Percentiles rank a stretch among this genome's conserved stretches.
phyloP scores from a whole-genome alignment of 225 moss, liverwort and hornwort species.

The Lunularia cruciata region DNA sequence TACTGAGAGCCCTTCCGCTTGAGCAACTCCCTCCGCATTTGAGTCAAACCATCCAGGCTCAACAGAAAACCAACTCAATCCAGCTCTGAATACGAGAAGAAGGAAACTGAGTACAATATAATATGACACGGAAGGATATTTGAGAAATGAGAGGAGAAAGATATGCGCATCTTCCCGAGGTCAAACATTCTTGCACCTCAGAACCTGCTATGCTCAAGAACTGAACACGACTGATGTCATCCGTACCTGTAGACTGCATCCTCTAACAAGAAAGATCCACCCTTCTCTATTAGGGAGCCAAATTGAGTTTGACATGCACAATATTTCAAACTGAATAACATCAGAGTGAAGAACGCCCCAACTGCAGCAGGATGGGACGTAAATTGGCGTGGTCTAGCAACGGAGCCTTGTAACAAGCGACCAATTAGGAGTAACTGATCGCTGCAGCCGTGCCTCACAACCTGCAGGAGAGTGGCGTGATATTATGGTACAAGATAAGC shows the following conservation, averaged over 20 bases:
- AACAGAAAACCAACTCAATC: constrained; percentile 74
- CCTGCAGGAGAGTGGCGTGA: too few relatives aligned
- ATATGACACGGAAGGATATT: too few relatives aligned
- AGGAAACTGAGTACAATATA: background rate
- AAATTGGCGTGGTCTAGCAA: constrained; percentile 46
- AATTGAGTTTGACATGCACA: constrained; percentile 48
- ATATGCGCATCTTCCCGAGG: too few relatives aligned
- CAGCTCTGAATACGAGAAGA: constrained; percentile 51
- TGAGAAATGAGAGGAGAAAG: too few relatives aligned
- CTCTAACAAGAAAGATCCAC: constrained; percentile 52
- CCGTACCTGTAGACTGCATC: constrained; percentile 63
- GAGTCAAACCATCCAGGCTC: constrained; percentile 69
- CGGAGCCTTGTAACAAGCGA: constrained; percentile 83
- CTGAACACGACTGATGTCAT: background rate
- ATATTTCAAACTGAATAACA: constrained; percentile 70
- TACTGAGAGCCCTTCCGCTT: constrained; percentile 71
- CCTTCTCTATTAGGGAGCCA: constrained; percentile 49
- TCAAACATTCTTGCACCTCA: too few relatives aligned
- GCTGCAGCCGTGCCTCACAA: constrained; percentile 65
- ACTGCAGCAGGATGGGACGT: constrained; percentile 82
- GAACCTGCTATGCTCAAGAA: too few relatives aligned
- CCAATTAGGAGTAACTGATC: constrained; percentile 72
- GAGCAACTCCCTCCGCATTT: constrained; percentile 54
- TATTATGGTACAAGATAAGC: too few relatives aligned
- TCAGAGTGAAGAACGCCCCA: constrained; percentile 72